phyloP scores from a whole-genome alignment of 495 filamentous ascomycete species.

The Hypoxylon lienhwacheense region DNA sequence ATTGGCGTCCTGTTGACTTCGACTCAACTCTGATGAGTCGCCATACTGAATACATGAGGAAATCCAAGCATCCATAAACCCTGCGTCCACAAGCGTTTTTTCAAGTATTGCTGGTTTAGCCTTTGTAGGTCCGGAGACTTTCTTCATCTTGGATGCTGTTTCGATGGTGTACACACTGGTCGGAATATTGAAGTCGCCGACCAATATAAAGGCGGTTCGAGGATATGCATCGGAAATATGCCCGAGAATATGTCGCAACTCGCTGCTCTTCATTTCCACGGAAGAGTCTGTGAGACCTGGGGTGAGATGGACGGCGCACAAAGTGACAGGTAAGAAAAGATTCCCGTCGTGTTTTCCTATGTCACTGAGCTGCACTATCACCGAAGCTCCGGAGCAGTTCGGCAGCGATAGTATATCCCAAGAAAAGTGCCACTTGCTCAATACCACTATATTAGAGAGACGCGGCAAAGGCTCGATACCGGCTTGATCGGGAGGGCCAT shows the following conservation, averaged over 20 bases:
- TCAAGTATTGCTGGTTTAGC: constrained; percentile 41
- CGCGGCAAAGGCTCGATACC: constrained; percentile 55
- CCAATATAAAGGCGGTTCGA: constrained; percentile 52
- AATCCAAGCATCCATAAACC: constrained; percentile 49
- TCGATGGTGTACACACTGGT: constrained; percentile 55
- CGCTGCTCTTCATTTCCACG: constrained; percentile 52
- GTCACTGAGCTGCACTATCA: constrained; percentile 47
- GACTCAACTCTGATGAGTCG: constrained; percentile 29
- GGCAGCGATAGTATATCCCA: constrained; percentile 53
- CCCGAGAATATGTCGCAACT: constrained; percentile 48
- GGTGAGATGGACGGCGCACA: constrained; percentile 58
- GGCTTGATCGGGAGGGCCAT: constrained; percentile 52
- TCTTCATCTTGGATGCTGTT: constrained; percentile 47
- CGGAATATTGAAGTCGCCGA: constrained; percentile 61
- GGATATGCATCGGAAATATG: constrained; percentile 44
- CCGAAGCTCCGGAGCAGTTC: constrained; percentile 53
- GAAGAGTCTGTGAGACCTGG: constrained; percentile 56
- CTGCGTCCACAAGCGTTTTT: constrained; percentile 35
- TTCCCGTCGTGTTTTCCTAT: constrained; percentile 34
- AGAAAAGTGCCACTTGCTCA: constrained; percentile 52
- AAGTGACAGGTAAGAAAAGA: constrained; percentile 38
- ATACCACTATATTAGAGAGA: constrained; percentile 56
- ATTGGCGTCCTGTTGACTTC: constrained; percentile 12
- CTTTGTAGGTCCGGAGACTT: constrained; percentile 46
- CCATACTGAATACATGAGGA: constrained; percentile 40